Evolutionary conservation across 192 early-diverging fungal species (phyloP).

Genomic region (Coemansia erecta): DNA sequence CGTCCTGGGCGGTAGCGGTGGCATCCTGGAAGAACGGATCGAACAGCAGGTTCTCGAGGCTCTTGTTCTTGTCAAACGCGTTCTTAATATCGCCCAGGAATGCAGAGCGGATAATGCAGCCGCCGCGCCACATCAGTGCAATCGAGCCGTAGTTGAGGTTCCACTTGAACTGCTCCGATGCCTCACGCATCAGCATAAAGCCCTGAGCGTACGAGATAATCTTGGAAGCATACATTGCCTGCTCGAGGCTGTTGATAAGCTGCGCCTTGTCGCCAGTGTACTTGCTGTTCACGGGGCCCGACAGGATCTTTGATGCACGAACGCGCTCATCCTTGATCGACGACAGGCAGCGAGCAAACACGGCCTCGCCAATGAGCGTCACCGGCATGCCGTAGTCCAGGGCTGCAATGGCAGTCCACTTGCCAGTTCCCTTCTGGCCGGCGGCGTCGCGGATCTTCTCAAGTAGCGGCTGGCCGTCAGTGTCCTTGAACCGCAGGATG

Average conservation of each 20-base stretch:
- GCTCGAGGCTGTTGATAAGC: conserved; percentile 86
- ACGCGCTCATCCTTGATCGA: conserved; percentile 95
- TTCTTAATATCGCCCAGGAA: conserved; percentile 98
- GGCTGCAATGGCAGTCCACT: conserved; percentile 96
- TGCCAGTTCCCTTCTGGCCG: conserved; percentile 97
- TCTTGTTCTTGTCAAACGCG: conserved; percentile 85
- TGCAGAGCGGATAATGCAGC: conserved; percentile 96
- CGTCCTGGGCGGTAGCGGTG: conserved; percentile 74
- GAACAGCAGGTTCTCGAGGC: conserved; percentile 88
- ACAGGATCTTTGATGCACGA: conserved; percentile 81
- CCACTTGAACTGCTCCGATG: conserved; percentile 88
- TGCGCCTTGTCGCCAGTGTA: conserved; percentile 85
- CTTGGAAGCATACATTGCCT: conserved; percentile 97
- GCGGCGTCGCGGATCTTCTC: conserved; percentile 96
- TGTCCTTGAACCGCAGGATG: conserved; percentile 91
- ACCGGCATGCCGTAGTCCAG: conserved; percentile 95
- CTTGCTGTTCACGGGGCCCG: conserved; percentile 63
- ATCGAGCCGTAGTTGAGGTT: conserved; percentile 97
- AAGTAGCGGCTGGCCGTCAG: conserved; percentile 81
- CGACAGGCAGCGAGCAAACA: conserved; percentile 95
- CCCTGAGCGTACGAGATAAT: conserved; percentile 99
- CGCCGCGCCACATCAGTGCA: conserved; percentile 99
- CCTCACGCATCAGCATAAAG: conserved; percentile 98
- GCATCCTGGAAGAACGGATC: conserved; percentile 97
- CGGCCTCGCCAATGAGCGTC: conserved; percentile 97